Percentiles rank a stretch among this genome's conserved stretches.
These are phyloP conservation scores for Dactylellina sp. DNA, from an alignment of 2,329 filamentous ascomycete genomes.

Conservation along the genomic window DNA sequence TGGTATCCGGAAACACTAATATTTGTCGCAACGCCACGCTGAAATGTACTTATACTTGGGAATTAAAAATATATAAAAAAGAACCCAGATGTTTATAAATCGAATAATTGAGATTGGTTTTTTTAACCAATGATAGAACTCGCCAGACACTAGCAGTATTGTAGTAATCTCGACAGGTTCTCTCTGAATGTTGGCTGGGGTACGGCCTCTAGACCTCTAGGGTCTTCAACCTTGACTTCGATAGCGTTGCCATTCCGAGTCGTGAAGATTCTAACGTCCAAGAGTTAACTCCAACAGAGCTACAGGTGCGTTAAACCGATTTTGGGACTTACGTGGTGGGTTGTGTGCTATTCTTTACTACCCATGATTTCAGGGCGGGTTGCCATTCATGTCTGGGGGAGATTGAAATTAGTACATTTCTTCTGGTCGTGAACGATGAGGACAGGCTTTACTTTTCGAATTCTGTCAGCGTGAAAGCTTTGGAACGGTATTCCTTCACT, in stretches of 20 bases:
- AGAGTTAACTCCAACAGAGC: not conserved
- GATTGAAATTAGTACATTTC: not conserved
- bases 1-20: not conserved
- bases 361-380: constrained; percentile 31
- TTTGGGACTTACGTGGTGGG: constrained; percentile 23
- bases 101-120: no score
- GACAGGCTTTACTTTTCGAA: constrained; percentile 66
- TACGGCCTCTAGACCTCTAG: constrained; percentile 41
- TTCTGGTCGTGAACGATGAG: not conserved
- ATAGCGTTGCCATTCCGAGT: constrained; percentile 33
- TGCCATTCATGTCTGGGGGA: constrained; percentile 37
- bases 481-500: constrained; percentile 74
- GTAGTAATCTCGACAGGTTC: constrained; percentile 16
- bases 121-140: no score
- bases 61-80: not conserved
- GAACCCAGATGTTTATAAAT: no score
- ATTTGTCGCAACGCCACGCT: no score
- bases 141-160: constrained; percentile 32
- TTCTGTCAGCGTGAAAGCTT: constrained; percentile 71
- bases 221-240: constrained; percentile 36
- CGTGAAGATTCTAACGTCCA: constrained; percentile 1
- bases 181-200: constrained; percentile 31
- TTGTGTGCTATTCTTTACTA: constrained; percentile 11
- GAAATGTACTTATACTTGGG: no score
- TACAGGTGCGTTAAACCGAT: not conserved